Evolutionary conservation across 1,139 yeast species (phyloP).

Genomic region (Sugiyamaella grinbergsii): DNA sequence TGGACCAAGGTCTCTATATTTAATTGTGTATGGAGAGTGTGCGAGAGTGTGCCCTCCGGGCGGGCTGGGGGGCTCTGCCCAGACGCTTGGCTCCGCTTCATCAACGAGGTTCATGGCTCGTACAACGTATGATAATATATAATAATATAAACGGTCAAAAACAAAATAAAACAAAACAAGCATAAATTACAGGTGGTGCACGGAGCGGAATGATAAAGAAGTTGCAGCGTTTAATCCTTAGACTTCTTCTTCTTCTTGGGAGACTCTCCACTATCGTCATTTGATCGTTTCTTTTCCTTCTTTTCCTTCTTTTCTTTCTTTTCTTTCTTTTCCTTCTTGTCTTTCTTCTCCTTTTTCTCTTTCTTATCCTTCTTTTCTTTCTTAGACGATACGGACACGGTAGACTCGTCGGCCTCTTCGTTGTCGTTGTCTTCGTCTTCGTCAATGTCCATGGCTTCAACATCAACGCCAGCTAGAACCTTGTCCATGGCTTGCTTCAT

Average conservation of each 20-base stretch:
- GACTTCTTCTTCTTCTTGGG: slow-evolving; percentile 44
- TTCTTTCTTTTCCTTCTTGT: slow-evolving; percentile 55
- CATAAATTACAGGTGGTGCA: slow-evolving; percentile 19
- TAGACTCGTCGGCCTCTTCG: slow-evolving; percentile 35
- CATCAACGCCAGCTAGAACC: slow-evolving; percentile 49
- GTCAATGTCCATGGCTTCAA: slow-evolving; percentile 53
- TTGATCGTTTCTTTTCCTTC: slow-evolving; percentile 38
- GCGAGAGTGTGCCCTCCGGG: too few species aligned
- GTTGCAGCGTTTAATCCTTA: slow-evolving; percentile 31
- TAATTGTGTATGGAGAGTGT: slow-evolving; percentile 45
- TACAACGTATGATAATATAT: slow-evolving; percentile 16
- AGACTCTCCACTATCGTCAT: slow-evolving; percentile 36
- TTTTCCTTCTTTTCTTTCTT: slow-evolving; percentile 32
- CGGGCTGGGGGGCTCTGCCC: slow-evolving; percentile 47
- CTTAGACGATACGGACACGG: slow-evolving; percentile 23
- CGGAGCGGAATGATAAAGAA: not conserved
- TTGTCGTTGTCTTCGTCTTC: slow-evolving; percentile 50
- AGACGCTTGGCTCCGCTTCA: too few species aligned
- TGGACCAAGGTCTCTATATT: slow-evolving; percentile 31
- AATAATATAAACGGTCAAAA: slow-evolving; percentile 17
- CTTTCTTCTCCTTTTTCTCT: slow-evolving; percentile 54
- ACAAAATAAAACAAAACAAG: slow-evolving; percentile 22
- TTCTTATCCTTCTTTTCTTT: slow-evolving; percentile 41
- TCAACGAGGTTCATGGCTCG: too few species aligned
- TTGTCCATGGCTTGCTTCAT: slow-evolving; percentile 85